Conservation (phyloP, 2,329 filamentous ascomycete species). For the Atkinsonella hypoxylon region DNA sequence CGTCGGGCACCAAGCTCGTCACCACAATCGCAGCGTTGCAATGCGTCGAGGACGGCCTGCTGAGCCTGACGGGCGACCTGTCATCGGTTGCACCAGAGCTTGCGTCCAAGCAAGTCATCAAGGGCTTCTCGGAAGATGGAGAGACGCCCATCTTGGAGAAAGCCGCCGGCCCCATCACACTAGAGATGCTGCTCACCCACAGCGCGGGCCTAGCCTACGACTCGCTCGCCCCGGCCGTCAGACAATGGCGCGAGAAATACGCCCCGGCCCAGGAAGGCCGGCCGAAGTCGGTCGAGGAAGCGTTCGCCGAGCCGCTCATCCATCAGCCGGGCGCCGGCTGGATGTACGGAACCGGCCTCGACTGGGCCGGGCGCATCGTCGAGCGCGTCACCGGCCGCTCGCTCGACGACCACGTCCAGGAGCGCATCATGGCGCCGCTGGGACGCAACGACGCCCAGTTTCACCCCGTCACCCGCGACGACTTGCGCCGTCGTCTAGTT, state of each 20-base stretch:
- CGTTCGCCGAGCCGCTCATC: conserved; percentile 25
- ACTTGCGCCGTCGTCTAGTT: conserved; percentile 18
- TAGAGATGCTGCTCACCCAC: conserved; percentile 39
- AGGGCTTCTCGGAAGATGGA: conserved; percentile 29
- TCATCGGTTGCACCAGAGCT: conserved; percentile 34
- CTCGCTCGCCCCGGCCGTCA: conserved; percentile 24
- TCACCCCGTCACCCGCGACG: conserved; percentile 20
- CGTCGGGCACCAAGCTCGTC: conserved; percentile 32
- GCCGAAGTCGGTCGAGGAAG: conserved; percentile 25
- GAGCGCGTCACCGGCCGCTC: conserved; percentile 31
- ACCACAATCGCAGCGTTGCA: conserved; percentile 41
- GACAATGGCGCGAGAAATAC: conserved; percentile 23
- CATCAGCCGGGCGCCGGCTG: conserved; percentile 35
- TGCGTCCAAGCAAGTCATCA: conserved; percentile 32
- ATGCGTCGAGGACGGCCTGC: conserved; percentile 38
- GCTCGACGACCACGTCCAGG: conserved; percentile 30
- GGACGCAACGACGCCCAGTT: conserved; percentile 27
- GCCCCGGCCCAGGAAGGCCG: conserved; percentile 8
- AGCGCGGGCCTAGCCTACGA: conserved; percentile 36
- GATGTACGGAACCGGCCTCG: conserved; percentile 36
- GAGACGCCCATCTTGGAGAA: conserved; percentile 23
- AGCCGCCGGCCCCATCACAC: conserved; percentile 28
- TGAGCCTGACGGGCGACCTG: conserved; percentile 34
- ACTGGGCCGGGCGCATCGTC: conserved; percentile 41
- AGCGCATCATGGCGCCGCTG: conserved; percentile 32